Evolutionary conservation across 2,329 filamentous ascomycete genomes (phyloP), one percentile per base, ranked within the genome.

Genomic region (Scedosporium dehoogii): DNA sequence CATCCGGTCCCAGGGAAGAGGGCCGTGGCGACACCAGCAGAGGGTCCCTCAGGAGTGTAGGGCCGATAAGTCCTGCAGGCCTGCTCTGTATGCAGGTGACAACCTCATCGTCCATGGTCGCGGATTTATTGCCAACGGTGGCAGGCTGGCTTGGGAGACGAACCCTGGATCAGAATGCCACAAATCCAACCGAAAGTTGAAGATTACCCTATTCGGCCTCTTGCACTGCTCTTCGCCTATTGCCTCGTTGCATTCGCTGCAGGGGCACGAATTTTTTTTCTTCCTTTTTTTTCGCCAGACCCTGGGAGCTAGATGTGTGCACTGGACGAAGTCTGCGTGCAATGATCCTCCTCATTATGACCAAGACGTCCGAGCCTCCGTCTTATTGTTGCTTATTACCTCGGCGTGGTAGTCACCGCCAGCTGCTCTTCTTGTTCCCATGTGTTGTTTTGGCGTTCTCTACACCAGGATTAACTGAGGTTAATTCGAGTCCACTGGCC

Each of bases 41-140:
- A 21, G 18, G n/a, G 21, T 18, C 44, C 44, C 44, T 48, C 16
- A 38, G 51, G 51, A 55, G 51, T 55, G 18, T 55, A 55, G 51
- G 51, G 51, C 51, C 51, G 51, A 55, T 55, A 55, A 55, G 18
- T 55, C 51, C 51, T 55, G 51, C 51, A 55, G 16, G 51, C 51
- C 23, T 55, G 12, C 51, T 14, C 18, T 6, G n/a, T n/a, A n/a
- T 23, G 51, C 29, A 55, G 16, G 18, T 55, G 23, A 46, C 42
- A n/a, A 46, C 42, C 16, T 16, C 42, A 16, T 48, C 44, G n/a
- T 48, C 44, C 18, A 48, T 21, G 18, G n/a, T 18, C 9, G 12
- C 16, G 44, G 44, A 48, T 48, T 18, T 46, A 16, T 46, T 48
- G 44, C 44, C 44, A 48, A 18, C 44, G 44, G 44, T 18, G 44